phyloP scores from a whole-genome alignment of 495 filamentous ascomycete species.

The Letharia columbiana region DNA sequence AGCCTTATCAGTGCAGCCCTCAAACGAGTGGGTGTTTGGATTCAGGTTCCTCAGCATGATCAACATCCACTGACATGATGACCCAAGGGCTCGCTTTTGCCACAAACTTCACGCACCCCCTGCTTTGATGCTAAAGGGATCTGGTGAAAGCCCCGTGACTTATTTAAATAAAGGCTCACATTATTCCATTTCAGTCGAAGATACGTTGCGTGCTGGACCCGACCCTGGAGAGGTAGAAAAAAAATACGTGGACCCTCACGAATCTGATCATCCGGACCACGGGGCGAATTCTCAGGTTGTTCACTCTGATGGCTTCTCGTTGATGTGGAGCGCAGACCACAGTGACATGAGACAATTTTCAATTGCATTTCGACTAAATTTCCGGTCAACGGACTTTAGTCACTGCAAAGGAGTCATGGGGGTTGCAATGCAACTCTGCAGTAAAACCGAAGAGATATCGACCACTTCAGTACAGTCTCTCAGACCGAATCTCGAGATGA shows the following conservation, averaged over 20 bases:
- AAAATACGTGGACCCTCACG: background rate
- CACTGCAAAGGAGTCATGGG: background rate
- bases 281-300: background rate
- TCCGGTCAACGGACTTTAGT: background rate
- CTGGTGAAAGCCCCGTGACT: background rate
- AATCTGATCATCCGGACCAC: background rate
- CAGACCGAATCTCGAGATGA: background rate
- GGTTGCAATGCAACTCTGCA: background rate
- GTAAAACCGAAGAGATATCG: background rate
- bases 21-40: background rate
- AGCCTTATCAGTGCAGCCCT: background rate
- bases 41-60: background rate
- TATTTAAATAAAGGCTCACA: background rate
- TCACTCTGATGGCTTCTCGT: background rate
- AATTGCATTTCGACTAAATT: background rate
- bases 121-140: background rate
- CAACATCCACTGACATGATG: background rate
- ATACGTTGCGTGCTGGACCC: background rate
- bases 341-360: background rate
- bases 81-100: background rate
- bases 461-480: background rate
- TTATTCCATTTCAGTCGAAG: background rate
- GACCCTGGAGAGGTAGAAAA: no score
- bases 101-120: background rate
- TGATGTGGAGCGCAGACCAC: constrained; percentile 1